Evolutionary conservation across 2,329 filamentous ascomycete species (phyloP).

Genomic region (Pseudogymnoascus sp.): DNA sequence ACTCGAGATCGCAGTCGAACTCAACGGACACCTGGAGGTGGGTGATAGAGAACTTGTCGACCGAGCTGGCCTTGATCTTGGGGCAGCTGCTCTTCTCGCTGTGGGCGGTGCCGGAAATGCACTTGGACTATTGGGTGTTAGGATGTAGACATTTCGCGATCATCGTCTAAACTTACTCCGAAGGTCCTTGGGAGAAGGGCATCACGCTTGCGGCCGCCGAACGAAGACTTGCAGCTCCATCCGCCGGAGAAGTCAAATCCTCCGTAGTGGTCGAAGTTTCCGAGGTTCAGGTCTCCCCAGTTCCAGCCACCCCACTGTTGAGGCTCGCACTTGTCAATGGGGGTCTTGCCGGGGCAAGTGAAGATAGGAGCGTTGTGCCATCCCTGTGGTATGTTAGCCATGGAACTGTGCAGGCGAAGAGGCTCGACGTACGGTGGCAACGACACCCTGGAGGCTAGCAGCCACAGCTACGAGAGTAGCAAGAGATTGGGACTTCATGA

Average conservation of each 20-base stretch:
- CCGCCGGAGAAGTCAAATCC: slow-evolving; percentile 64
- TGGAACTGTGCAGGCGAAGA: neutral
- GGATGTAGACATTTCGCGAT: slow-evolving; percentile 36
- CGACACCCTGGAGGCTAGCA: slow-evolving; percentile 39
- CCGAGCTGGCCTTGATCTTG: slow-evolving; percentile 45
- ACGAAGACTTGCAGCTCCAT: slow-evolving; percentile 59
- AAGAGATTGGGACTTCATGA: slow-evolving; percentile 34
- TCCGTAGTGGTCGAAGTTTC: slow-evolving; percentile 58
- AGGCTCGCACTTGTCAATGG: slow-evolving; percentile 66
- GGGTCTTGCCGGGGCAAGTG: slow-evolving; percentile 61
- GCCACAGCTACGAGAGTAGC: slow-evolving; percentile 39
- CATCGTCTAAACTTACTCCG: slow-evolving; percentile 36
- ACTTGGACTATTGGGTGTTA: slow-evolving; percentile 49
- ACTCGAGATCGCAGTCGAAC: slow-evolving; percentile 71
- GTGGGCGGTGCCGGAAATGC: slow-evolving; percentile 48
- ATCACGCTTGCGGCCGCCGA: slow-evolving; percentile 50
- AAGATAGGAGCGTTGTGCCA: slow-evolving; percentile 51
- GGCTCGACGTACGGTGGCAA: slow-evolving; percentile 30
- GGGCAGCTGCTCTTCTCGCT: slow-evolving; percentile 43
- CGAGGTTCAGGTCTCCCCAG: slow-evolving; percentile 58
- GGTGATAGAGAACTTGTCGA: slow-evolving; percentile 64
- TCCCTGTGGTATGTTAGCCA: slow-evolving; percentile 25
- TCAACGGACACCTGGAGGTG: slow-evolving; percentile 67
- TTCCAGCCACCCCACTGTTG: slow-evolving; percentile 64
- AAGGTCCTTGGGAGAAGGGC: slow-evolving; percentile 31